phyloP scores from a whole-genome alignment of 768 basidiomycete genomes.

The Lactarius vividus region DNA sequence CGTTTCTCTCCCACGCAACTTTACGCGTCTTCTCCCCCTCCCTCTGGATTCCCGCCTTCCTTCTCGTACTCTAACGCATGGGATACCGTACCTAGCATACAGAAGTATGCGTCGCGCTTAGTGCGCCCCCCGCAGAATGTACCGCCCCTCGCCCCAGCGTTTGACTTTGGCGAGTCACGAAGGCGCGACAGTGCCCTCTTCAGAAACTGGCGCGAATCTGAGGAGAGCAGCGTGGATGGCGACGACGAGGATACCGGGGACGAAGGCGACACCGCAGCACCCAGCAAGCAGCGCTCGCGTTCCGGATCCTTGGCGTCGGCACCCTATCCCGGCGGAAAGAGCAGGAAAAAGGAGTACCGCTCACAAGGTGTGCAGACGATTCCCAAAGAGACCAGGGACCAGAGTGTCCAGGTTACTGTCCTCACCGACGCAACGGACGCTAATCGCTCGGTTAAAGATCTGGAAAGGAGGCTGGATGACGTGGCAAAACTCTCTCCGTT shows the following conservation, averaged over 20 bases:
- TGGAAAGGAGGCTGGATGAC: conserved; percentile 16
- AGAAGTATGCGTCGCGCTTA: conserved; percentile 64
- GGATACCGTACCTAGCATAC: conserved; percentile 80
- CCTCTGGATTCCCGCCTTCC: conserved; percentile 50
- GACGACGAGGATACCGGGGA: conserved; percentile 62
- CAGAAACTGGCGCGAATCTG: conserved; percentile 51
- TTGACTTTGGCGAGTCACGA: conserved; percentile 42
- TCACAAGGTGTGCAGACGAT: conserved; percentile 72
- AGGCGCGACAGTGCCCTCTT: conserved; percentile 36
- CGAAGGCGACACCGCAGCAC: conserved; percentile 37
- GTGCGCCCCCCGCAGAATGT: conserved; percentile 46
- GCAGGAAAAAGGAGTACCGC: conserved; percentile 55
- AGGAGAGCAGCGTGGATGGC: conserved; percentile 75
- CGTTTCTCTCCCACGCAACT: conserved; percentile 23
- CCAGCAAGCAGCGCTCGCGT: conserved; percentile 29
- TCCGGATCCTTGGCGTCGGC: conserved; percentile 37
- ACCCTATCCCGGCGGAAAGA: conserved; percentile 35
- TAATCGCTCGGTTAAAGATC: conserved; percentile 27
- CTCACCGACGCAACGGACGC: conserved; percentile 25
- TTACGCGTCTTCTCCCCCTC: conserved; percentile 36
- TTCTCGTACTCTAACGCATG: conserved; percentile 78
- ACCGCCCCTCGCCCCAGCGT: conserved; percentile 48
- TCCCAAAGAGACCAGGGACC: conserved; percentile 49
- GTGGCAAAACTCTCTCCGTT: conserved; percentile 32
- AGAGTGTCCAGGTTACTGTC: conserved; percentile 57